Evolutionary conservation across 1,284 basidiomycete species (phyloP).

Genomic region (Schizophyllum amplum): DNA sequence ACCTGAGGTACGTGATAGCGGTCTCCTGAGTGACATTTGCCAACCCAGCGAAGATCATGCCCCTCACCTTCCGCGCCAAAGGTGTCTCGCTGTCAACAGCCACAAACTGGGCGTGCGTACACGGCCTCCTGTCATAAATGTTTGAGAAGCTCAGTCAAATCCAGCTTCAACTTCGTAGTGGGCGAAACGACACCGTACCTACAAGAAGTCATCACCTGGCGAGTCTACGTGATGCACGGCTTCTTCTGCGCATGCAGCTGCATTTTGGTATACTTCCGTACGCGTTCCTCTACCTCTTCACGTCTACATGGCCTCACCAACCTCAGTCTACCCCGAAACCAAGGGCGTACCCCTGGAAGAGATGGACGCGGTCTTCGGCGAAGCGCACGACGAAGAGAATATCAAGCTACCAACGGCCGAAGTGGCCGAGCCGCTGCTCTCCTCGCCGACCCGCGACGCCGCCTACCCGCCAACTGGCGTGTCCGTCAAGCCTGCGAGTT

Average conservation of each 20-base stretch:
- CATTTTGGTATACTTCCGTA: slow-evolving; percentile 73
- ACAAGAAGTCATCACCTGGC: slow-evolving; percentile 86
- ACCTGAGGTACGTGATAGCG: slow-evolving; percentile 53
- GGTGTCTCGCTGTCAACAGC: slow-evolving; percentile 56
- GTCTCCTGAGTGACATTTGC: not conserved
- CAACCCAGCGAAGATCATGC: slow-evolving; percentile 68
- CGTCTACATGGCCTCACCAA: not conserved
- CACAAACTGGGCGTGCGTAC: not conserved
- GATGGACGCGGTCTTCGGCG: slow-evolving; percentile 76
- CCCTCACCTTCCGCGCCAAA: slow-evolving; percentile 84
- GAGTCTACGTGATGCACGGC: slow-evolving; percentile 92
- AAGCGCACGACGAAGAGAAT: slow-evolving; percentile 17
- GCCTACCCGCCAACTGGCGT: not conserved
- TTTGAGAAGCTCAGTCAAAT: slow-evolving; percentile 15
- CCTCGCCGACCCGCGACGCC: not conserved
- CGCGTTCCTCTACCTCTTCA: slow-evolving; percentile 16
- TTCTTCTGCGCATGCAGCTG: slow-evolving; percentile 89
- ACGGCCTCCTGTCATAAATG: not conserved
- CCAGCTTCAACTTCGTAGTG: slow-evolving; percentile 81
- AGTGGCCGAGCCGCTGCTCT: not conserved
- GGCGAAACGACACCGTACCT: slow-evolving; percentile 85
- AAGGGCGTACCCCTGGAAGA: slow-evolving; percentile 75
- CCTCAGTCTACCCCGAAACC: slow-evolving; percentile 71
- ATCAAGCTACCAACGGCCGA: not conserved
- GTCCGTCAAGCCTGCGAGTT: not conserved